These are phyloP conservation scores for Euphorbia lathyris DNA, from an alignment of 345 rosid genomes.

Conservation along the genomic window DNA sequence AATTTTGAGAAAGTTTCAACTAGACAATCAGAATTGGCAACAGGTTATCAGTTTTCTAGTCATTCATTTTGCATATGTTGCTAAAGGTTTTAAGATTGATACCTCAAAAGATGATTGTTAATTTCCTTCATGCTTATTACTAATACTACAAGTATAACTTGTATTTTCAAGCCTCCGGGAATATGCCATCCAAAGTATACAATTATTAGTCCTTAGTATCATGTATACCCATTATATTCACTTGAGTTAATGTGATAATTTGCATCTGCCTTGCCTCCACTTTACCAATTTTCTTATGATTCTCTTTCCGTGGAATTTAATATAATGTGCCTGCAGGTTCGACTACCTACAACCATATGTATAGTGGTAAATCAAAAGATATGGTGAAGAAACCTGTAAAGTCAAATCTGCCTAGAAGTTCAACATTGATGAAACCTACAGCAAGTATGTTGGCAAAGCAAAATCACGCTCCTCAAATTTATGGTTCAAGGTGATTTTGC, in stretches of 20 bases:
- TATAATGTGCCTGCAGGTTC: conserved; percentile 39
- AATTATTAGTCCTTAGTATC: background rate
- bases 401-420: conserved; percentile 52
- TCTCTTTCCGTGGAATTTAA: background rate
- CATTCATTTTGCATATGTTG: background rate
- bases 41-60: conserved; percentile 36
- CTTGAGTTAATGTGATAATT: background rate
- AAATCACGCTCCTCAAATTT: conserved; percentile 36
- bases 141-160: background rate
- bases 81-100: background rate
- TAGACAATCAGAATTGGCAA: conserved; percentile 26
- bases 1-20: conserved; percentile 27
- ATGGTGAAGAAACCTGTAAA: conserved; percentile 37
- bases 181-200: background rate
- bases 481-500: conserved; percentile 50
- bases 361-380: conserved; percentile 35
- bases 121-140: background rate
- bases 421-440: conserved; percentile 95
- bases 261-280: conserved; percentile 5
- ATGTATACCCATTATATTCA: background rate
- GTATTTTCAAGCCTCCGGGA: background rate
- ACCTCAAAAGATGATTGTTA: conserved; percentile 2
- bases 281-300: background rate
- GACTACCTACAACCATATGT: conserved; percentile 30
- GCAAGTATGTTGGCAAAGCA: conserved; percentile 84